Percentiles rank a stretch among this genome's conserved stretches.
Conservation (phyloP, 2,329 filamentous ascomycete species). For the Fusarium mundagurra region DNA sequence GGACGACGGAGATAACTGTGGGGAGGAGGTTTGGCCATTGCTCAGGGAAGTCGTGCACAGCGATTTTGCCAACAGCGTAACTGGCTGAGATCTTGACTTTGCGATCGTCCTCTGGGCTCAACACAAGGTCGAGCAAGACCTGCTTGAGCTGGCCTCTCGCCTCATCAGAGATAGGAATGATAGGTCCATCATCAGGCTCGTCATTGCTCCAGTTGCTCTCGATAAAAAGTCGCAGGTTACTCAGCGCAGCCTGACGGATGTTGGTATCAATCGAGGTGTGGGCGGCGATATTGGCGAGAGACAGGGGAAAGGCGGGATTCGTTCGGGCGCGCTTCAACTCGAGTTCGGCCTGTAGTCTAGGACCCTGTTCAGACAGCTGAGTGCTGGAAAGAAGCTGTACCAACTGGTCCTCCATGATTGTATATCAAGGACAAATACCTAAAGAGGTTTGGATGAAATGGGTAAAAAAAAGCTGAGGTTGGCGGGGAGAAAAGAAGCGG, state of each 20-base stretch:
- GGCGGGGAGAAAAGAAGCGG: slow-evolving; percentile 37
- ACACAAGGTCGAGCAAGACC: slow-evolving; percentile 79
- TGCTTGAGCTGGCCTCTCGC: slow-evolving; percentile 79
- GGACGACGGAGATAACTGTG: slow-evolving; percentile 79
- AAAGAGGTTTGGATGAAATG: slow-evolving; percentile 11
- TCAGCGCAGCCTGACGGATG: slow-evolving; percentile 84
- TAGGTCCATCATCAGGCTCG: slow-evolving; percentile 71
- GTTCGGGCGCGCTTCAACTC: slow-evolving; percentile 78
- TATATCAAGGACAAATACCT: slow-evolving; percentile 13
- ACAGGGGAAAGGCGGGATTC: slow-evolving; percentile 78
- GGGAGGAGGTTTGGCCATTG: slow-evolving; percentile 93
- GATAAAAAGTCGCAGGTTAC: slow-evolving; percentile 84
- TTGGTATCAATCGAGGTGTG: slow-evolving; percentile 77
- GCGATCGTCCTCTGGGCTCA: slow-evolving; percentile 77
- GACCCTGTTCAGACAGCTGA: slow-evolving; percentile 77
- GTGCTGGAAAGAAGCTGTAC: slow-evolving; percentile 88
- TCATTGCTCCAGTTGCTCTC: slow-evolving; percentile 83
- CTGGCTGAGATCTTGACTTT: slow-evolving; percentile 89
- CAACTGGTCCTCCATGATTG: slow-evolving; percentile 88
- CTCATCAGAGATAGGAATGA: slow-evolving; percentile 75
- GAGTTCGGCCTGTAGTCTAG: slow-evolving; percentile 86
- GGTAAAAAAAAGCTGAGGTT: slow-evolving; percentile 31
- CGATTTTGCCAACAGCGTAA: slow-evolving; percentile 90
- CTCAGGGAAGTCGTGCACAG: slow-evolving; percentile 90
- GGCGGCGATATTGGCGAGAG: slow-evolving; percentile 82